phyloP scores from a whole-genome alignment of 257 asterid genomes.

The Voacanga thouarsii region DNA sequence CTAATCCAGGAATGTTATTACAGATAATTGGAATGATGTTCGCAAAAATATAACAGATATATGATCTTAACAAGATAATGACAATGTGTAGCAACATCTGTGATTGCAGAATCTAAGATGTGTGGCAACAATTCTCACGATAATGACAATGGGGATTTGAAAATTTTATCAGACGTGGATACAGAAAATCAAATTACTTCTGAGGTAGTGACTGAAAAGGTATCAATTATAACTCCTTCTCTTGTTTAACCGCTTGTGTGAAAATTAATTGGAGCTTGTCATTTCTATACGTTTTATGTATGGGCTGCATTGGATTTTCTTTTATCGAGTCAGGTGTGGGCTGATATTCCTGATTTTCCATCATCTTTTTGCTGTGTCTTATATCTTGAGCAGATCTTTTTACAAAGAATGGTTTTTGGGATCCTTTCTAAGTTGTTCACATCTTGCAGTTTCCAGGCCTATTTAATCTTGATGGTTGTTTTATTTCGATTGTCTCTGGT shows the following conservation, averaged over 20 bases:
- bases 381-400: neutral
- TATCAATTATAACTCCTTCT: neutral
- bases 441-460: neutral
- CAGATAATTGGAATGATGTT: constrained; percentile 5
- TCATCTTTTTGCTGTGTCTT: neutral
- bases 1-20: neutral
- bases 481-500: neutral
- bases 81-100: too few species aligned
- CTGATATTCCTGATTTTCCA: neutral
- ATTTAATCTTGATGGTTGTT: neutral
- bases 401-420: neutral
- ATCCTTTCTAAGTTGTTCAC: neutral
- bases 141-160: constrained; percentile 19
- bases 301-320: neutral
- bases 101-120: constrained; percentile 16
- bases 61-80: too few species aligned
- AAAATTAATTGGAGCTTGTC: neutral
- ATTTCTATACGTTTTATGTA: neutral
- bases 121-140: constrained; percentile 19
- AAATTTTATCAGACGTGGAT: constrained; percentile 11
- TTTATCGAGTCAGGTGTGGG: neutral
- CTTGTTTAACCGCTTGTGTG: neutral
- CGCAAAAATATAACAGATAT: too few species aligned
- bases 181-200: constrained; percentile 13
- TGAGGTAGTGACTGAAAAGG: constrained; percentile 25